Evolutionary conservation across 768 basidiomycete species (phyloP).

Genomic region (Pisolithus albus): DNA sequence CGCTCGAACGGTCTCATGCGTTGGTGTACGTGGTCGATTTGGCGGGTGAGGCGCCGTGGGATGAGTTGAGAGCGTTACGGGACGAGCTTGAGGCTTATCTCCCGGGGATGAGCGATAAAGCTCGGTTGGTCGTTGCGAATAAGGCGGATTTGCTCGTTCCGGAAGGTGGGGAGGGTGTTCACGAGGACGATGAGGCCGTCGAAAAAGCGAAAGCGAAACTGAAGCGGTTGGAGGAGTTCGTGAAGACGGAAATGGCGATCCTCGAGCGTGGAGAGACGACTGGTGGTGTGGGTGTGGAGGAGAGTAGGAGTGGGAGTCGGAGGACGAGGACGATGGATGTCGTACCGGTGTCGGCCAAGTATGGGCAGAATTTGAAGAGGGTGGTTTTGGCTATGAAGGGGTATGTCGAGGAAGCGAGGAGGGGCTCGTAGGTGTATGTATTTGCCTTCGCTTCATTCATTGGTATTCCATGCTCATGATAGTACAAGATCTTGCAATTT

Average conservation of each 20-base stretch:
- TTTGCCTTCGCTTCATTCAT: too few relatives aligned
- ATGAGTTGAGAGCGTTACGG: conserved; percentile 63
- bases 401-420: conserved; percentile 53
- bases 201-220: conserved; percentile 53
- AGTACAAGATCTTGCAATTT: too few relatives aligned
- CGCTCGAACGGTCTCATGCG: conserved; percentile 86
- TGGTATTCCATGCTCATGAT: too few relatives aligned
- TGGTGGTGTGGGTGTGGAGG: too few relatives aligned
- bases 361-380: conserved; percentile 67
- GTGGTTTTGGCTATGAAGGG: conserved; percentile 61
- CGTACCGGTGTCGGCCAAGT: conserved; percentile 82
- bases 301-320: too few relatives aligned
- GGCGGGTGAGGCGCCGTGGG: conserved; percentile 64
- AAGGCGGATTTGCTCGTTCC: conserved; percentile 81
- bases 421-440: conserved; percentile 5
- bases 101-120: conserved; percentile 68
- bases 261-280: conserved; percentile 15
- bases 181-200: conserved; percentile 38
- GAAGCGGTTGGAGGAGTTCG: conserved; percentile 48
- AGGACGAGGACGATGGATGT: conserved; percentile 54
- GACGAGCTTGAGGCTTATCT: conserved; percentile 84
- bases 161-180: conserved; percentile 10
- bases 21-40: conserved; percentile 93
- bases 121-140: conserved; percentile 83
- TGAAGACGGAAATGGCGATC: conserved; percentile 37